A percentile compares a stretch with the other conserved stretches of the same genome.
phyloP scores from a whole-genome alignment of 805 yeast species.

The Spathaspora arborariae region DNA sequence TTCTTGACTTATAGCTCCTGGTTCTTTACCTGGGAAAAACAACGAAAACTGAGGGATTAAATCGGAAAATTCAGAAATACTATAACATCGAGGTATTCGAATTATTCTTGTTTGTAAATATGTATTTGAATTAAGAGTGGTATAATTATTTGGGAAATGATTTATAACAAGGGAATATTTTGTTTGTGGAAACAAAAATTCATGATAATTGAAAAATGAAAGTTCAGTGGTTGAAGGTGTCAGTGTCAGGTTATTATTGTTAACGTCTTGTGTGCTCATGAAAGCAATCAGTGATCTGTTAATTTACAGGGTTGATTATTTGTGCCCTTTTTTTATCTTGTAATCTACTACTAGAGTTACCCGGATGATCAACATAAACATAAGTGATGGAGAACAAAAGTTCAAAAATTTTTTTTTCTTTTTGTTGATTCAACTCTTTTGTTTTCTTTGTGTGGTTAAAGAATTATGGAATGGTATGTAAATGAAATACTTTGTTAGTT shows the following conservation, averaged over 20 bases:
- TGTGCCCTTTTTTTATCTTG: background rate
- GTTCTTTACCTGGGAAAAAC: slow-evolving; percentile 56
- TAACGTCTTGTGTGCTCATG: background rate
- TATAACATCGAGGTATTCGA: slow-evolving; percentile 55
- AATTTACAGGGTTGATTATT: background rate
- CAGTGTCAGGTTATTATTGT: background rate
- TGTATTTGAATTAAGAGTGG: slow-evolving; percentile 20
- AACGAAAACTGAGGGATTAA: slow-evolving; percentile 54
- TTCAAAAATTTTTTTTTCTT: background rate
- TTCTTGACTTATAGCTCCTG: slow-evolving; percentile 44
- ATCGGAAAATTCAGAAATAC: slow-evolving; percentile 25
- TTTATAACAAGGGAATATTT: slow-evolving; percentile 44
- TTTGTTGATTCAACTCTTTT: background rate
- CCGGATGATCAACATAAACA: background rate
- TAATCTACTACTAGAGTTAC: background rate
- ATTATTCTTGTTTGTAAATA: slow-evolving; percentile 51
- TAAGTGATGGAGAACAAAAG: background rate
- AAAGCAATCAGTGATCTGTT: background rate
- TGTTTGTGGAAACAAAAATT: slow-evolving; percentile 31
- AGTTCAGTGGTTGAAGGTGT: slow-evolving; percentile 5
- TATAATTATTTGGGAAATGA: slow-evolving; percentile 64
- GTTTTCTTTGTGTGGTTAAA: background rate
- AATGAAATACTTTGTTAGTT: background rate
- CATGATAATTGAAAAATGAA: slow-evolving; percentile 66
- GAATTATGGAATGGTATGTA: background rate